Conservation (phyloP, 1,284 basidiomycete species). For the Athelia sp. region DNA sequence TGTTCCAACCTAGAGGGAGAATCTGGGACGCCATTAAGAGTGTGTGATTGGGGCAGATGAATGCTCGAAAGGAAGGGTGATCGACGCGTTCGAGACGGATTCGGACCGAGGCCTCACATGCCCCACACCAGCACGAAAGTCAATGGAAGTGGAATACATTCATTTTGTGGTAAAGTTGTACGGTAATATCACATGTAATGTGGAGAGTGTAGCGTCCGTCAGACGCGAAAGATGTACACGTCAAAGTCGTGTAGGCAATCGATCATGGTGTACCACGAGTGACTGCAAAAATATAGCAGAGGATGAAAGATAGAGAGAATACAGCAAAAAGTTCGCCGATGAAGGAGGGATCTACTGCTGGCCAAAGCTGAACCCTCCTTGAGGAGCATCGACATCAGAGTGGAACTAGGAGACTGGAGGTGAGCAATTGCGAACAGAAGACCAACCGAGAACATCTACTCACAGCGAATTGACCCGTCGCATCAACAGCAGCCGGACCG, state of each 20-base stretch:
- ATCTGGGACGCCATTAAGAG: slow-evolving; percentile 59
- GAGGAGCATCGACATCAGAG: slow-evolving; percentile 77
- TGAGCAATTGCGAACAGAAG: slow-evolving; percentile 5
- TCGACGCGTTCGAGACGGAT: background rate
- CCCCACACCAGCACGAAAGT: background rate
- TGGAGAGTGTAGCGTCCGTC: slow-evolving; percentile 9
- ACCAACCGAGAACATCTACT: slow-evolving; percentile 31
- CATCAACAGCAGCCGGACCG: slow-evolving; percentile 78
- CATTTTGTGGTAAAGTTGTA: slow-evolving; percentile 14
- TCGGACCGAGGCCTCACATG: background rate
- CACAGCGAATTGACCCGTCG: slow-evolving; percentile 87
- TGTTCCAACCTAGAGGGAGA: slow-evolving; percentile 42
- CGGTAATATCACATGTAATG: slow-evolving; percentile 22
- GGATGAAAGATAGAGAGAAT: slow-evolving; percentile 6
- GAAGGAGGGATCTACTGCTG: slow-evolving; percentile 25
- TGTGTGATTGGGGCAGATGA: background rate
- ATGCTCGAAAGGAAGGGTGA: background rate
- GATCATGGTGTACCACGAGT: too few species aligned
- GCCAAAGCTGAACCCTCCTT: slow-evolving; percentile 93
- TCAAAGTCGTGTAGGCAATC: too few species aligned
- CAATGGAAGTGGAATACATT: slow-evolving; percentile 14
- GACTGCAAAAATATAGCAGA: background rate
- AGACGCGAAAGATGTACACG: too few species aligned
- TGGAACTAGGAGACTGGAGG: slow-evolving; percentile 58
- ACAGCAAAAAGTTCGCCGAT: slow-evolving; percentile 8